Evolutionary conservation across 345 rosid genomes (phyloP).

Genomic region (Moricandia arvensis): DNA sequence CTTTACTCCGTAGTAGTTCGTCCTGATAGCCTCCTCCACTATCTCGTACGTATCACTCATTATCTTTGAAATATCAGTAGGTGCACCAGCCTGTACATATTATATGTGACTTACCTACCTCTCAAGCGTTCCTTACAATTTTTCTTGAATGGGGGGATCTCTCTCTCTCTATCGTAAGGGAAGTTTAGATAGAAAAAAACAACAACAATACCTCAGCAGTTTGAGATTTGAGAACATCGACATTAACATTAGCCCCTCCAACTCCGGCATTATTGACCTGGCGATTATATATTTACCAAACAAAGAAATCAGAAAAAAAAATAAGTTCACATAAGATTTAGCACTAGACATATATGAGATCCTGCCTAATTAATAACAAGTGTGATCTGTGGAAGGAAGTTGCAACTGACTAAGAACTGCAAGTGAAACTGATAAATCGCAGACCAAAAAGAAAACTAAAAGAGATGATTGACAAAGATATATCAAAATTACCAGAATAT

Average conservation of each 20-base stretch:
- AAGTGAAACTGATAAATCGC: neutral
- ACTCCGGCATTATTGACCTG: constrained; percentile 59
- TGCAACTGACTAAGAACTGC: neutral
- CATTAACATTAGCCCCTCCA: constrained; percentile 30
- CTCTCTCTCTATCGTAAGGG: neutral
- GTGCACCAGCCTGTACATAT: constrained; percentile 26
- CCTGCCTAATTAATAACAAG: neutral
- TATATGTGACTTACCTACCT: neutral
- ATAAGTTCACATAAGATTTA: neutral
- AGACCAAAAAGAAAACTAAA: neutral
- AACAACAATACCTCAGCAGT: constrained; percentile 20
- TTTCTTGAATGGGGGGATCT: neutral
- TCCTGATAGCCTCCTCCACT: constrained; percentile 41
- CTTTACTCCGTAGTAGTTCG: constrained; percentile 56
- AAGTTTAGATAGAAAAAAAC: neutral
- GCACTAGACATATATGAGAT: neutral
- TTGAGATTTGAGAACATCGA: constrained; percentile 28
- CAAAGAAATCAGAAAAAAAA: neutral
- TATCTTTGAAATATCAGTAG: constrained; percentile 33
- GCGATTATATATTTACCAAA: neutral
- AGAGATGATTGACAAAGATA: neutral
- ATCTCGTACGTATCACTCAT: constrained; percentile 38
- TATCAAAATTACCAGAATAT: constrained; percentile 43
- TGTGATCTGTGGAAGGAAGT: neutral
- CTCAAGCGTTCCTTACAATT: neutral